These are phyloP conservation scores for Vaccinium macrocarpon DNA, from an alignment of 148 eudicot species.

Conservation along the genomic window DNA sequence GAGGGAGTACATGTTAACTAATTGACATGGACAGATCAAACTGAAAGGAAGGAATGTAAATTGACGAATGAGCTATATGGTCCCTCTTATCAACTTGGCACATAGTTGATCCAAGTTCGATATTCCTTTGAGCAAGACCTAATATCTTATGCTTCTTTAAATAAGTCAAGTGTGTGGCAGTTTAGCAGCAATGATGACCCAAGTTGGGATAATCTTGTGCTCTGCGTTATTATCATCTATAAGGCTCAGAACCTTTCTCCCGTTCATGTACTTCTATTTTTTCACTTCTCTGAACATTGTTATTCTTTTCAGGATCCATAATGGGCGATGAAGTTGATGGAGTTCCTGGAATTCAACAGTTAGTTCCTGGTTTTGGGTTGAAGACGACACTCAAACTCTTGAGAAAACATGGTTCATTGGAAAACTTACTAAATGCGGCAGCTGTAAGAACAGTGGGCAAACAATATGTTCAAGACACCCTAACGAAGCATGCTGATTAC, in stretches of 20 bases:
- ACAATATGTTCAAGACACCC: conserved; percentile 83
- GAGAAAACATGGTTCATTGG: conserved; percentile 72
- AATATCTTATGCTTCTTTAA: neutral
- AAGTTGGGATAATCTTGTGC: neutral
- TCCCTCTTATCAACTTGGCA: conserved; percentile 7
- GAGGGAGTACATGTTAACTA: too few relatives aligned
- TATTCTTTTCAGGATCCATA: conserved; percentile 63
- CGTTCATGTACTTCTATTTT: neutral
- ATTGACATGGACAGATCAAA: neutral
- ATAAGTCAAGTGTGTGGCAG: neutral
- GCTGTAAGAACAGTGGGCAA: conserved; percentile 80
- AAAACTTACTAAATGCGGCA: conserved; percentile 75
- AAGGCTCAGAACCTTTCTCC: neutral
- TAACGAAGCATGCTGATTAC: conserved; percentile 67
- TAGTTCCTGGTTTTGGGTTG: conserved; percentile 83
- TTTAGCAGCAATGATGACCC: neutral
- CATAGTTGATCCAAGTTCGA: neutral
- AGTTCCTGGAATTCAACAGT: conserved; percentile 83
- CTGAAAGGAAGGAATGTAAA: neutral
- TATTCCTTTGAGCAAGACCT: conserved; percentile 10
- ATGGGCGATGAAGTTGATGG: conserved; percentile 92
- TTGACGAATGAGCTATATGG: neutral
- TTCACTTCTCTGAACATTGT: neutral
- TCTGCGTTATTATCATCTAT: neutral
- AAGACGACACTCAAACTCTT: conserved; percentile 85